Evolutionary conservation across 192 early-diverging fungal genomes (phyloP), one percentile per base, ranked within the genome.

Genomic region (Phycomyces blakesleeanus): DNA sequence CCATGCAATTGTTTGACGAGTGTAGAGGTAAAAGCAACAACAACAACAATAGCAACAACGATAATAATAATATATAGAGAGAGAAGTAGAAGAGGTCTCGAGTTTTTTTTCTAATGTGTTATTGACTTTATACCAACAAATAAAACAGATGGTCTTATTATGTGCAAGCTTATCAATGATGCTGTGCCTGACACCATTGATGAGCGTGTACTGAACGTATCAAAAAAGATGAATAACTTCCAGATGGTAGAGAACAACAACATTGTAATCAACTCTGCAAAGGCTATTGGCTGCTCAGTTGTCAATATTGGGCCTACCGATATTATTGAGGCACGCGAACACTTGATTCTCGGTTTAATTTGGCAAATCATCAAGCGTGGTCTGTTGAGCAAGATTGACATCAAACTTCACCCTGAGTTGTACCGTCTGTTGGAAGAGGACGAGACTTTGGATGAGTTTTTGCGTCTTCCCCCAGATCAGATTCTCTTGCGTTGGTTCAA

Each of bases 341-440:
- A 99, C 67, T 84, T 99, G 73, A 90, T 97, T 73, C 81, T 99
- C 62, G 97, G 96, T 16, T 83, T 99, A 29, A 92, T 98, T 65
- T 99, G 97, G 97, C 91, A 99, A 78, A 97, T 99, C 64, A 99
- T 99, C 81, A 99, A 98, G 78, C 91, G 94, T 60, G 95, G 96
- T 57, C 79, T 99, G 61, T 82, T 91, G 66, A 91, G 91, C 69
- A 97, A 95, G 81, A 95, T 99, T 72, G 93, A 98, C 74, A 95
- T 99, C 68, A 94, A 97, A 76, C 85, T 91, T 57, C 97, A 99
- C 72, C 97, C 97, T 10, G 97, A 99, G 78, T 81, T 99, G 63
- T 97, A 96, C 72, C 88, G 95, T 50, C 83, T 99, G 59, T 78
- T 99, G 67, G 91, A 97, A 66, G 82, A 91, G 51, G 96, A 86